A percentile compares a stretch with the other conserved stretches of the same genome.
Conservation (phyloP, 108 stramenopile genomes). For the Cyclotella atomus region DNA sequence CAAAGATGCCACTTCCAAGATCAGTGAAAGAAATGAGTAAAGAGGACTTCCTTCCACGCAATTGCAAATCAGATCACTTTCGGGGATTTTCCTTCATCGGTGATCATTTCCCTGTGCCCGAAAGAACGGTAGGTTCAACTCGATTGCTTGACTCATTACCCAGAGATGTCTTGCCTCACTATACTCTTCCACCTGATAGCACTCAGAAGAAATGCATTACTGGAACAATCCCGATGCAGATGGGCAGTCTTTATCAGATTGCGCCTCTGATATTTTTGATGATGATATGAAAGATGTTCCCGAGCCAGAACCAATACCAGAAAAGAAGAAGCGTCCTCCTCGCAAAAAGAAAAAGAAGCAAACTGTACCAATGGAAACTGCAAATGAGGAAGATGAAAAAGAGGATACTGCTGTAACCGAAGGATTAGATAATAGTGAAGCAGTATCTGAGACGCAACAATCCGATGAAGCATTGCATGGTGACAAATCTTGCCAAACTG, state of each 20-base stretch:
- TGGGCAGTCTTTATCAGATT: conserved; percentile 79
- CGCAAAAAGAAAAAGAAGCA: conserved; percentile 78
- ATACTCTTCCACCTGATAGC: conserved; percentile 6
- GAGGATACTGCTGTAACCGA: not conserved
- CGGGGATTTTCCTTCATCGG: conserved; percentile 91
- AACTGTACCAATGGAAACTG: conserved; percentile 41
- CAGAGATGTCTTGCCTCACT: no score
- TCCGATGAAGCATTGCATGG: not conserved
- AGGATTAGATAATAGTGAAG: not conserved
- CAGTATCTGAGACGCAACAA: not conserved
- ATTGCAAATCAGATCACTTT: conserved; percentile 72
- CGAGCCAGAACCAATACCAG: conserved; percentile 32
- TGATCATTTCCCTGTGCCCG: conserved; percentile 73
- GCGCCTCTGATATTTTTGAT: conserved; percentile 66
- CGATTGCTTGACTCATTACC: not conserved
- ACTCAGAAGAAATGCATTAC: conserved; percentile 70
- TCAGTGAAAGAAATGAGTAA: conserved; percentile 79
- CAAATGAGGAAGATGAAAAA: conserved; percentile 40
- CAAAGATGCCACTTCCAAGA: conserved; percentile 80
- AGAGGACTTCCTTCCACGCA: conserved; percentile 55
- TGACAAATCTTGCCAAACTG: not conserved
- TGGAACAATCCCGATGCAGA: conserved; percentile 83
- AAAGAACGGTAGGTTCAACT: conserved; percentile 44
- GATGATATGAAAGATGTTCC: conserved; percentile 46
- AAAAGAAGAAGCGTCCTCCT: conserved; percentile 82